Conservation (phyloP, 2,329 filamentous ascomycete genomes). For the Pseudogymnoascus destructans region DNA sequence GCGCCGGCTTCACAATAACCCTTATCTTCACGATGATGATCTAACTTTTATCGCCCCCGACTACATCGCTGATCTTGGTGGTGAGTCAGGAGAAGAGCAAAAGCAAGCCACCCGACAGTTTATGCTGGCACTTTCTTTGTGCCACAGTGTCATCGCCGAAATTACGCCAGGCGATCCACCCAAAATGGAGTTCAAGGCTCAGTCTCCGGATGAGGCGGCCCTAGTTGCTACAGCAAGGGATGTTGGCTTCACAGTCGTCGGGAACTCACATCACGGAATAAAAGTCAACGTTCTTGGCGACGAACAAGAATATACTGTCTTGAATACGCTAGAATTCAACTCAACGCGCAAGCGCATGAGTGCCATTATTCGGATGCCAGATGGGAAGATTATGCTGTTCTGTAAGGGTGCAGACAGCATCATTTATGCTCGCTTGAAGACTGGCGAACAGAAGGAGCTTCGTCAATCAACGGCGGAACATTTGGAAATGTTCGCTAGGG, state of each 20-base stretch:
- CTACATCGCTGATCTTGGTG: constrained; percentile 71
- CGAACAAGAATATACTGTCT: constrained; percentile 70
- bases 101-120: constrained; percentile 70
- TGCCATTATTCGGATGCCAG: constrained; percentile 87
- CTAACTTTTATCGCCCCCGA: constrained; percentile 87
- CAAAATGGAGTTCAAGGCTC: constrained; percentile 87
- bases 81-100: constrained; percentile 64
- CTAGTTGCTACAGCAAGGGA: constrained; percentile 89
- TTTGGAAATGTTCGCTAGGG: constrained; percentile 89
- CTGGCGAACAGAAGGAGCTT: constrained; percentile 74
- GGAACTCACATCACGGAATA: constrained; percentile 66
- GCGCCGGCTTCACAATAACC: constrained; percentile 71
- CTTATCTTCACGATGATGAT: constrained; percentile 78
- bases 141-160: constrained; percentile 91
- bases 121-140: constrained; percentile 90
- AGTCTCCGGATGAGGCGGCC: constrained; percentile 92
- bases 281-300: constrained; percentile 77
- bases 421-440: constrained; percentile 82
- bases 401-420: constrained; percentile 97
- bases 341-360: constrained; percentile 96
- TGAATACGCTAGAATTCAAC: constrained; percentile 96
- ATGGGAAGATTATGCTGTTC: constrained; percentile 77
- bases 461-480: constrained; percentile 79
- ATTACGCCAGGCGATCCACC: constrained; percentile 79
- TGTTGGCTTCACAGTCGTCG: constrained; percentile 86